Base-by-base conservation (phyloP, 371 early-diverging fungal genomes). In the Mucor piriformis region DNA sequence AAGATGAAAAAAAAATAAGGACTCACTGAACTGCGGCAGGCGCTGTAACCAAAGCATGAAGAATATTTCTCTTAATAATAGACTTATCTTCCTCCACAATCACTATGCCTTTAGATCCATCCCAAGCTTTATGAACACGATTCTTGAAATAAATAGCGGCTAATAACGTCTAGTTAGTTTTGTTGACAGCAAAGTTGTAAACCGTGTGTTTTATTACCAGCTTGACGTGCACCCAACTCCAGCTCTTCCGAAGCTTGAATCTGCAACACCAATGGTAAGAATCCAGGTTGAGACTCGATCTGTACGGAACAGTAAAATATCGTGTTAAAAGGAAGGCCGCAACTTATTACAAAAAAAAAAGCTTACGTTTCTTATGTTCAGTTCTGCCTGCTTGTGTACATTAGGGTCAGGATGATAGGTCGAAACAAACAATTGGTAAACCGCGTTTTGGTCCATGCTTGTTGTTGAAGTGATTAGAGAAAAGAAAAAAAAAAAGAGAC, bases 91-190 rank as follows among this genome's bases (percentile, higher is more conserved):
- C 75, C 20, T 86, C 88, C 25, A 67, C 72, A 15, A 94, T 86
- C 23, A 81, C 69, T 69, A 21, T 69, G 51, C 29, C 76, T 67
- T 35, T 35, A 24, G 32, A 32, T 32, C 20, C 33, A 50, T 80
- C 82, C 95, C 95, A 97, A 25, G 83, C 82, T 51, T 82, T 85
- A 43, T 76, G 70, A 55, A 95, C 72, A 18, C 91, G 82, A 70
- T 96, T 95, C 77, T 97, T 97, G 76, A 96, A 93, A 82, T 92
- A 95, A 64, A 97, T 91, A n/a, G 95, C 88, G 66, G 91, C 95
- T 87, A 16, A n/a, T 21, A 4, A 33, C 16, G 16, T 20, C 4
- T n/a, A n/a, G 0, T 21, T 32, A 34, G 3, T 34, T 20, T 33
- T 32, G 33, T 20, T 34, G 40, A 38, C 18, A 42, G 42, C 18